These are phyloP conservation scores for Gaeumannomyces sp. DNA, from an alignment of 2,329 filamentous ascomycete genomes.

Conservation along the genomic window DNA sequence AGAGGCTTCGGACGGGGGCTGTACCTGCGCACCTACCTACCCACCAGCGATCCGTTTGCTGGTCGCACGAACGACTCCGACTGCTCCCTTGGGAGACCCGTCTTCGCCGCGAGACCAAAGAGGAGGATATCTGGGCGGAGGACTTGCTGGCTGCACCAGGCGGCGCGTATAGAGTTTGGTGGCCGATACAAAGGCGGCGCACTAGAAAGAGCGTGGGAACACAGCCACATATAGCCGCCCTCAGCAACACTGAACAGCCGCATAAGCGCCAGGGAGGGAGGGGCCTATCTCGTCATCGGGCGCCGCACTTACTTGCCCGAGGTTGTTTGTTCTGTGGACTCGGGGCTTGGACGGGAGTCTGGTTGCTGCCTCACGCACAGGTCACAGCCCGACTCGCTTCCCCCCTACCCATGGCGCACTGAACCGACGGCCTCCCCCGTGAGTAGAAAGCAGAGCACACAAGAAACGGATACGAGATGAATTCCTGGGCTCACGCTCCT, in stretches of 20 bases:
- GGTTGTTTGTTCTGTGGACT: not conserved
- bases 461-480: constrained; percentile 31
- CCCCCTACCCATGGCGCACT: constrained; percentile 25
- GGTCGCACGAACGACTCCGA: too few relatives aligned
- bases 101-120: not conserved
- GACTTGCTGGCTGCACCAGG: not conserved
- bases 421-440: constrained; percentile 14
- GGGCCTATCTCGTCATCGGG: not conserved
- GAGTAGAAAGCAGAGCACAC: constrained; percentile 14
- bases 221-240: not conserved
- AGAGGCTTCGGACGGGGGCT: not conserved
- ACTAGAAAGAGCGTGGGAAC: not conserved
- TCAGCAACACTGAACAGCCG: not conserved
- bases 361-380: not conserved
- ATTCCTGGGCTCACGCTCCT: constrained; percentile 26
- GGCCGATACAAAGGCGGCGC: not conserved
- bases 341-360: not conserved
- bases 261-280: too few relatives aligned
- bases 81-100: too few relatives aligned
- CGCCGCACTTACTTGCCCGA: not conserved
- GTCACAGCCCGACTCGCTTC: not conserved
- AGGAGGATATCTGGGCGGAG: not conserved
- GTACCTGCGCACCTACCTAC: not conserved
- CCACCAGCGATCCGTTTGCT: too few relatives aligned
- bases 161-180: not conserved